Conservation (phyloP, 108 stramenopile species). For the Cyclotella kingstonii region DNA sequence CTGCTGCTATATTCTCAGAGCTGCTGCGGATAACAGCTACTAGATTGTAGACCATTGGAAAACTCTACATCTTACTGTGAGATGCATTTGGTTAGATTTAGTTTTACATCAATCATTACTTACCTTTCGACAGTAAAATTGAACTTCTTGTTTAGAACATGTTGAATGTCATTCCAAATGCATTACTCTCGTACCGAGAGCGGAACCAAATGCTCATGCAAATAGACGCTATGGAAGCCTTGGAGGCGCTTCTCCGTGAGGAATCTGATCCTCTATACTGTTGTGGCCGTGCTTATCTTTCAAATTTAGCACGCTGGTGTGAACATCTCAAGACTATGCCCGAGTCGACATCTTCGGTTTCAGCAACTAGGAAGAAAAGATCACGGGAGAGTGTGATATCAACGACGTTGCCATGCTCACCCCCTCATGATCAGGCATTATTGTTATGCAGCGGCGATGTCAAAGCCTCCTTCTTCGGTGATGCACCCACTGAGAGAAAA, state of each 20-base stretch:
- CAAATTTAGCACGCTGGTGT: conserved; percentile 3
- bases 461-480: background rate
- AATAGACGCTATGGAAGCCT: background rate
- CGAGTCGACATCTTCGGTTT: no score
- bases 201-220: conserved; percentile 1
- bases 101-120: no score
- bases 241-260: background rate
- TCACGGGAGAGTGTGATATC: background rate
- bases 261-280: conserved; percentile 14
- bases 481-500: background rate
- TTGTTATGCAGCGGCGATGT: no score
- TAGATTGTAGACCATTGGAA: no score
- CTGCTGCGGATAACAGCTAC: no score
- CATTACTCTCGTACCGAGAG: background rate
- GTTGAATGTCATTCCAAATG: background rate
- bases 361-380: background rate
- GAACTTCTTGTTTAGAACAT: no score
- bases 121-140: no score
- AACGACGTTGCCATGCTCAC: background rate
- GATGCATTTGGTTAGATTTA: no score
- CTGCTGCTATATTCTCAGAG: no score
- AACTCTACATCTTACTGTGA: no score
- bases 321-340: background rate
- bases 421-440: no score
- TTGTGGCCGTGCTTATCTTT: conserved; percentile 10